These are phyloP conservation scores for Coprinopsis marcescibilis DNA, from an alignment of 768 basidiomycete genomes.

Conservation along the genomic window DNA sequence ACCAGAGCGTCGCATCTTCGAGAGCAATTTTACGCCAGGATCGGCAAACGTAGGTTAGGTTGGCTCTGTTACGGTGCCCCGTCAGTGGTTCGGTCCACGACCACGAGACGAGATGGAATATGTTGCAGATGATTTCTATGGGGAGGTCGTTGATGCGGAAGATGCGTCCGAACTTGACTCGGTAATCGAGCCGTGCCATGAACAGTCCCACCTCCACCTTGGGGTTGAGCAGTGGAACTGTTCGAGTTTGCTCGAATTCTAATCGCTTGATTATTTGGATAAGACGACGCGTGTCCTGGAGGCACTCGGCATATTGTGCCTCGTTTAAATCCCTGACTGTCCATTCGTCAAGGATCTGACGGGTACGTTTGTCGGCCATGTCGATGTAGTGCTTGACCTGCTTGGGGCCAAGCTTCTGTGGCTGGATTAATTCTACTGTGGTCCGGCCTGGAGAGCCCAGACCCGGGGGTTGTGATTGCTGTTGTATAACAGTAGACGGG, in stretches of 20 bases:
- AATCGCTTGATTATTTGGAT: constrained; percentile 16
- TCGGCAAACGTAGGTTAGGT: constrained; percentile 54
- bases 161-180: constrained; percentile 25
- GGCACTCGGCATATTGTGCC: constrained; percentile 9
- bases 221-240: constrained; percentile 1
- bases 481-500: too few relatives aligned
- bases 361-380: constrained; percentile 6
- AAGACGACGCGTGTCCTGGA: constrained; percentile 9
- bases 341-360: constrained; percentile 15
- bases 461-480: not conserved
- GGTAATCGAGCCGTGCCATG: constrained; percentile 28
- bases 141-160: constrained; percentile 63
- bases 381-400: constrained; percentile 1
- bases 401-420: not conserved
- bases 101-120: constrained; percentile 60
- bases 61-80: constrained; percentile 36
- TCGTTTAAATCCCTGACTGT: constrained; percentile 11
- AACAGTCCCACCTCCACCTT: constrained; percentile 25
- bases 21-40: constrained; percentile 47
- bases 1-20: constrained; percentile 52
- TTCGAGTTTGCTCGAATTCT: constrained; percentile 11
- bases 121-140: constrained; percentile 56
- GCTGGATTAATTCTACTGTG: not conserved
- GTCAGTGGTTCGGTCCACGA: constrained; percentile 30
- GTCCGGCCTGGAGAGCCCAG: not conserved